phyloP scores from a whole-genome alignment of 768 basidiomycete genomes.

The Suillus paluster region DNA sequence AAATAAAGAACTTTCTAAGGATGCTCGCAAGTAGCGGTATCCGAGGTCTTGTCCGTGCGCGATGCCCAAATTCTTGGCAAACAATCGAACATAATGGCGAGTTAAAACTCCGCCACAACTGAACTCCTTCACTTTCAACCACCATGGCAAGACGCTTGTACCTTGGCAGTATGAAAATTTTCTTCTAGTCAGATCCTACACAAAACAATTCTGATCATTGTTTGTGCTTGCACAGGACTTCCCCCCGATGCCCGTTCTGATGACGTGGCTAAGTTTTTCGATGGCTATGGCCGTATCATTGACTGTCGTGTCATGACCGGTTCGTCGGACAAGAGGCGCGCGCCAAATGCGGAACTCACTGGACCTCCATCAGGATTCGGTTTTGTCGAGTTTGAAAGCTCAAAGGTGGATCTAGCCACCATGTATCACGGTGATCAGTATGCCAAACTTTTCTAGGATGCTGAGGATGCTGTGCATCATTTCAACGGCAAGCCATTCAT shows the following conservation, averaged over 20 bases:
- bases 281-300: slow-evolving; percentile 84
- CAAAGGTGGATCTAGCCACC: slow-evolving; percentile 52
- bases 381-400: slow-evolving; percentile 93
- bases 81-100: slow-evolving; percentile 5
- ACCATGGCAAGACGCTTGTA: slow-evolving; percentile 85
- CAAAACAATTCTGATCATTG: slow-evolving; percentile 8
- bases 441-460: slow-evolving; percentile 63
- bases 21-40: slow-evolving; percentile 14
- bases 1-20: neutral
- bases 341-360: slow-evolving; percentile 24
- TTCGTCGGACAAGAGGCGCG: slow-evolving; percentile 41
- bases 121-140: slow-evolving; percentile 35
- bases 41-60: slow-evolving; percentile 32
- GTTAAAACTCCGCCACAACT: slow-evolving; percentile 37
- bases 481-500: slow-evolving; percentile 90
- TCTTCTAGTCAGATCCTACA: slow-evolving; percentile 9
- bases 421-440: slow-evolving; percentile 7
- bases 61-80: slow-evolving; percentile 31
- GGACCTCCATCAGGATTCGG: slow-evolving; percentile 71
- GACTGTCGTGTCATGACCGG: slow-evolving; percentile 97
- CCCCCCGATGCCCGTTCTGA: slow-evolving; percentile 82
- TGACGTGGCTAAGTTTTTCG: slow-evolving; percentile 88
- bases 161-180: slow-evolving; percentile 68
- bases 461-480: slow-evolving; percentile 88
- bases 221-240: slow-evolving; percentile 56